These are phyloP conservation scores for Talaromyces sp. DNA, from an alignment of 2,329 filamentous ascomycete species.

Conservation along the genomic window DNA sequence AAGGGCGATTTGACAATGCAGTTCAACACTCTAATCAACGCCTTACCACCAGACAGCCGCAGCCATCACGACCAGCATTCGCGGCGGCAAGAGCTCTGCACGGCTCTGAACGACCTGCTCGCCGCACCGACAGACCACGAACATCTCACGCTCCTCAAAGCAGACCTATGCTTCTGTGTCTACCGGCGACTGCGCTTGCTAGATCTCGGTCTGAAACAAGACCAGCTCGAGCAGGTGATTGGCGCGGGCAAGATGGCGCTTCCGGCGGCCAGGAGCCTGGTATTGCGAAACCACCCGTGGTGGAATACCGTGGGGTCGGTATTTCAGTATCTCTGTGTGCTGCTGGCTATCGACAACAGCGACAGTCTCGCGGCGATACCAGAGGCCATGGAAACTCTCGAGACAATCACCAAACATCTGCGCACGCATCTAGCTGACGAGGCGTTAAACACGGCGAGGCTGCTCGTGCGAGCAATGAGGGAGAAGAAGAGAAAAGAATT, in stretches of 20 bases:
- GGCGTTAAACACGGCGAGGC: slow-evolving; percentile 21
- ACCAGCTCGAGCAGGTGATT: slow-evolving; percentile 31
- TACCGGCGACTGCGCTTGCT: slow-evolving; percentile 38
- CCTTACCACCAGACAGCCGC: slow-evolving; percentile 4
- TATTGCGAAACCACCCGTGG: slow-evolving; percentile 33
- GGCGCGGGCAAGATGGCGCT: slow-evolving; percentile 28
- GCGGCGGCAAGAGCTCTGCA: slow-evolving; percentile 7
- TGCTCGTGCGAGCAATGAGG: slow-evolving; percentile 18
- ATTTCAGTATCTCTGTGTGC: slow-evolving; percentile 39
- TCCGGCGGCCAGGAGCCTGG: slow-evolving; percentile 27
- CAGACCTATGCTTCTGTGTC: slow-evolving; percentile 27
- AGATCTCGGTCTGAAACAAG: slow-evolving; percentile 30
- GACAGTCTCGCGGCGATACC: slow-evolving; percentile 29
- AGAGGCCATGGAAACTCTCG: slow-evolving; percentile 32
- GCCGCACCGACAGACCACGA: slow-evolving; percentile 16
- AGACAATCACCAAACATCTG: slow-evolving; percentile 30
- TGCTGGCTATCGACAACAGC: slow-evolving; percentile 35
- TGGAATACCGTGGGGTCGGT: slow-evolving; percentile 39
- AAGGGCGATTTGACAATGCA: slow-evolving; percentile 15
- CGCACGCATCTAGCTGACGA: slow-evolving; percentile 27
- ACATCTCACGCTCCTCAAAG: slow-evolving; percentile 26
- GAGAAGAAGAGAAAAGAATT: slow-evolving; percentile 21
- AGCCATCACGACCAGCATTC: slow-evolving; percentile 2
- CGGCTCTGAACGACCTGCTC: slow-evolving; percentile 11
- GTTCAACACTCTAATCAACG: slow-evolving; percentile 13